Conservation (phyloP, 2,329 filamentous ascomycete genomes). For the Claviceps monticola region DNA sequence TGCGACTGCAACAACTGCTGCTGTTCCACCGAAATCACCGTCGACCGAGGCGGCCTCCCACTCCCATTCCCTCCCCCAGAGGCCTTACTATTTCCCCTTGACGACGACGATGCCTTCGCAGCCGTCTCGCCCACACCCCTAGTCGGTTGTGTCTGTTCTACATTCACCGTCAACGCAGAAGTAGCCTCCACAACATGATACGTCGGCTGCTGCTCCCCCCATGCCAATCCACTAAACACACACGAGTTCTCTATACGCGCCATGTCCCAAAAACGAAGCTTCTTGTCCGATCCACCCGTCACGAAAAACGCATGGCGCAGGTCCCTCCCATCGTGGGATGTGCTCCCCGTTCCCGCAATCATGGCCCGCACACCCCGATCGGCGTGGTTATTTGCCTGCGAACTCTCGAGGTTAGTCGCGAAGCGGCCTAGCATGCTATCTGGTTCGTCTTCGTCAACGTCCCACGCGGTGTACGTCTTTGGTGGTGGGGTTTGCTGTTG, state of each 20-base stretch:
- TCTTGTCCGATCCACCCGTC: slow-evolving; percentile 79
- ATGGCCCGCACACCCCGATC: slow-evolving; percentile 65
- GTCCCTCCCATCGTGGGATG: slow-evolving; percentile 54
- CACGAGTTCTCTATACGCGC: slow-evolving; percentile 61
- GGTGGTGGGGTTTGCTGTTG: slow-evolving; percentile 26
- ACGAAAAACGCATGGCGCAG: slow-evolving; percentile 71
- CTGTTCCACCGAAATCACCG: slow-evolving; percentile 78
- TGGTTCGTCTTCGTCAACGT: slow-evolving; percentile 77
- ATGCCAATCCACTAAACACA: slow-evolving; percentile 64
- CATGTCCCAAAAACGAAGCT: slow-evolving; percentile 88
- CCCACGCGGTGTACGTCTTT: slow-evolving; percentile 66
- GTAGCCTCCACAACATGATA: slow-evolving; percentile 54
- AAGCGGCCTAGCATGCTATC: slow-evolving; percentile 81
- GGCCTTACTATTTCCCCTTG: too few species aligned
- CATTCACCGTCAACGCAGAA: slow-evolving; percentile 49
- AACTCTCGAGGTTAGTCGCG: slow-evolving; percentile 57
- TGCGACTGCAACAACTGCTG: slow-evolving; percentile 77
- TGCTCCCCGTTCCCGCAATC: slow-evolving; percentile 52
- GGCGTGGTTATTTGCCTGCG: slow-evolving; percentile 31
- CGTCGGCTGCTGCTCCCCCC: slow-evolving; percentile 57
- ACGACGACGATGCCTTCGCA: slow-evolving; percentile 5
- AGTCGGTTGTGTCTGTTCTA: slow-evolving; percentile 39
- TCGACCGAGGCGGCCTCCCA: slow-evolving; percentile 51
- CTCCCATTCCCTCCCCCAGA: slow-evolving; percentile 2
- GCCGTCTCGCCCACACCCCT: too few species aligned